Evolutionary conservation across 345 rosid genomes (phyloP).

Genomic region (Xanthoceras sorbifolium): DNA sequence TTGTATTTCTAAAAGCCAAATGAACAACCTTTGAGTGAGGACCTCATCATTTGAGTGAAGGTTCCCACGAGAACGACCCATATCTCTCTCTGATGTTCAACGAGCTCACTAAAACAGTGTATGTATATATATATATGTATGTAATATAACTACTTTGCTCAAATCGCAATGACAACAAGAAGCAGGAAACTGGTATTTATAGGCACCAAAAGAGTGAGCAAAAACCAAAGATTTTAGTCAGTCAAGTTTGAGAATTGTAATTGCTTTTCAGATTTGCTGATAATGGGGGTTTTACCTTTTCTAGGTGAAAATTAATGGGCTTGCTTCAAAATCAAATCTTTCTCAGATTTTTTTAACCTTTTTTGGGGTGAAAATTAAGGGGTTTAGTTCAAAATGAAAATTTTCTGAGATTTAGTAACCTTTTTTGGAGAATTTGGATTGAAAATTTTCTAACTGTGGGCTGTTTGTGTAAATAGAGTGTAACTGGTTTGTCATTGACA

Average conservation of each 20-base stretch:
- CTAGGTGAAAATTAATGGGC: too few relatives aligned
- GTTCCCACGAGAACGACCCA: conserved; percentile 98
- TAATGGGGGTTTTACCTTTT: not conserved
- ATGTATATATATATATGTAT: too few relatives aligned
- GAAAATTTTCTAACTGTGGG: not conserved
- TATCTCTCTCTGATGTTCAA: conserved; percentile 31
- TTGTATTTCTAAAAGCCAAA: conserved; percentile 8
- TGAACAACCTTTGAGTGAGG: conserved; percentile 83
- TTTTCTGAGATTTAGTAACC: conserved; percentile 3
- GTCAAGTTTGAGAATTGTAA: too few relatives aligned
- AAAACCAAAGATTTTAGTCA: conserved; percentile 24
- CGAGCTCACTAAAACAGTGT: conserved; percentile 27
- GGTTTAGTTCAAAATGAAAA: conserved; percentile 5
- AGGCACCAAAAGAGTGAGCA: not conserved
- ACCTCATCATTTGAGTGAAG: conserved; percentile 80
- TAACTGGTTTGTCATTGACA: conserved; percentile 7
- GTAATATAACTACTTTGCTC: too few relatives aligned
- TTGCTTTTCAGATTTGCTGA: too few relatives aligned
- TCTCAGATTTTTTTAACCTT: too few relatives aligned
- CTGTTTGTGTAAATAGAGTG: too few relatives aligned
- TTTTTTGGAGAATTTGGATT: conserved; percentile 8
- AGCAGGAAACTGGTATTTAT: not conserved
- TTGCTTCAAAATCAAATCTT: too few relatives aligned
- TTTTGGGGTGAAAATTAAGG: conserved; percentile 1
- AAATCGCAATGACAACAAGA: conserved; percentile 5